Conservation (phyloP, 1,284 basidiomycete genomes). For the Cutaneotrichosporon daszewskae region DNA sequence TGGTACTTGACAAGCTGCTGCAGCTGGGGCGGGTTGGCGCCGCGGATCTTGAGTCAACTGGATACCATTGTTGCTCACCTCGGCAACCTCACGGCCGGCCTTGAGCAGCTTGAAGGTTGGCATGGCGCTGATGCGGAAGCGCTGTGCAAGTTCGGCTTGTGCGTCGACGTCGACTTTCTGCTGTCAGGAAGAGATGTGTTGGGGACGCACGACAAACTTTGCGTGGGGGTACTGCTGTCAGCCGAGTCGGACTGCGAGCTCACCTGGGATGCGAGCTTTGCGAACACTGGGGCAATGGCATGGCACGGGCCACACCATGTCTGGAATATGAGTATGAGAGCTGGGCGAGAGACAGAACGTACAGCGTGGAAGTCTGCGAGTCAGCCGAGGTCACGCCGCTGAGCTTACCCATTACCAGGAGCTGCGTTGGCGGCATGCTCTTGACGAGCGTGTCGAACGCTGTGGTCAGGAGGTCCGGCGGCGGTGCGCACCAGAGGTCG, state of each 20-base stretch:
- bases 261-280: slow-evolving; percentile 36
- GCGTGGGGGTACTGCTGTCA: slow-evolving; percentile 25
- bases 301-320: slow-evolving; percentile 44
- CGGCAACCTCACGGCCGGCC: slow-evolving; percentile 43
- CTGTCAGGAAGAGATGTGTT: slow-evolving; percentile 8
- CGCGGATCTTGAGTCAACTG: slow-evolving; percentile 29
- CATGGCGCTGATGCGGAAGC: slow-evolving; percentile 49
- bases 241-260: not conserved
- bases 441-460: slow-evolving; percentile 10
- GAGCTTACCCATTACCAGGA: slow-evolving; percentile 8
- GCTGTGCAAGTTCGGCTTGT: slow-evolving; percentile 41
- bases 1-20: slow-evolving; percentile 12
- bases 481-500: not conserved
- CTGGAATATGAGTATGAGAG: not conserved
- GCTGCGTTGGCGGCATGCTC: slow-evolving; percentile 7
- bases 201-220: slow-evolving; percentile 32
- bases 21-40: slow-evolving; percentile 42
- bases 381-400: not conserved
- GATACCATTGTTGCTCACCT: slow-evolving; percentile 21
- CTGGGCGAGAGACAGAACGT: not conserved
- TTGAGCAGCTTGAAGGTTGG: slow-evolving; percentile 52
- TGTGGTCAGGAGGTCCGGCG: not conserved
- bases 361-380: slow-evolving; percentile 38
- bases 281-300: slow-evolving; percentile 43
- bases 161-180: slow-evolving; percentile 51